Evolutionary conservation across 192 early-diverging fungal genomes (phyloP), one percentile per base, ranked within the genome.

Genomic region (Dissophora globulifera): DNA sequence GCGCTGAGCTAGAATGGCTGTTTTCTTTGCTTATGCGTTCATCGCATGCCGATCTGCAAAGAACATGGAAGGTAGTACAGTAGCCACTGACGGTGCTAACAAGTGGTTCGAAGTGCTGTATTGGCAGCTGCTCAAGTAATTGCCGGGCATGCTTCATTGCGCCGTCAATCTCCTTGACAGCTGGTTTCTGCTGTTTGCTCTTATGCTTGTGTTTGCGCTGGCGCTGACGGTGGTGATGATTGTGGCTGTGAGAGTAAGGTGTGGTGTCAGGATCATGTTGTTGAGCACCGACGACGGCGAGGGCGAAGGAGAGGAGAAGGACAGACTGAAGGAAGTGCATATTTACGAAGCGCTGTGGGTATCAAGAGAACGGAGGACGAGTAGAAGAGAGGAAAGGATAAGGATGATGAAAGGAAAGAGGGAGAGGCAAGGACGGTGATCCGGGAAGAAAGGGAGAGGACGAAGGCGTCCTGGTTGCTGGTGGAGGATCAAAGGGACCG

Each of bases 21-120:
- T 20, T 31, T 31, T 20, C n/a, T n/a, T n/a, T n/a, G n/a, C n/a
- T 38, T 3, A 27, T 60, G 25, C 58, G 42, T 20, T 61, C 57
- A 27, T 58, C 49, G 20, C 67, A 60, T 3, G 67, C 50, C 2
- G 50, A 38, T 0, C n/a, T 46, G 45, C 67, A 69, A 5, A 69
- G 57, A 9, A n/a, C 42, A 2, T 32, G n/a, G 42, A 69, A 69
- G 0, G 67, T 31, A 17, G 43, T 35, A 12, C 67, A 69, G 41
- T 69, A 69, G 10, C 67, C 67, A 2, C 60, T 58, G 47, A 69
- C 33, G 26, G 57, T 53, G 4, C 15, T 53, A 30, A 69, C 49
- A 15, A 69, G 50, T 11, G 67, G 58, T 2, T 60, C 57, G 29
- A 69, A 50, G 29, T 61, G 57, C 20, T 69, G 57, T 25, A 60